Evolutionary conservation across 257 asterid genomes (phyloP), one percentile per base, ranked within the genome.

Genomic region (Thymus quinquecostatus): DNA sequence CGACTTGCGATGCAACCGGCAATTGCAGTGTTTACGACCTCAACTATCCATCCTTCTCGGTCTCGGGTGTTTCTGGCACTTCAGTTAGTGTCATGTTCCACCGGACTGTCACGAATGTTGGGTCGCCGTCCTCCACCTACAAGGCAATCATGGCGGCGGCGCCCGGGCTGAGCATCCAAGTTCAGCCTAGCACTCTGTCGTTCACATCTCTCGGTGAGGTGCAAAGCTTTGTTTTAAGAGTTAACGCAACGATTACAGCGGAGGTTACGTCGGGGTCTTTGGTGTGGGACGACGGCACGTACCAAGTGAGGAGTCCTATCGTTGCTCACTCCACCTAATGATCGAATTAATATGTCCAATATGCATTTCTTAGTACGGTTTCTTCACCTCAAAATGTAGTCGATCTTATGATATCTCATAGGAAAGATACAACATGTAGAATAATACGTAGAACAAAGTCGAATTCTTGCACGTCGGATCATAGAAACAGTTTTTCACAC

Each of bases 101-200:
- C 56, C 74, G 95, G 55, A 84, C 80, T 0, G 80, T 87, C 12
- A 89, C 90, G 4, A 89, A 86, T 13, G 91, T 89, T 28, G 93
- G 96, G 8, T 75, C 85, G 1, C 73, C 89, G 0, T 48, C 79
- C 1, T 89, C 96, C 43, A 85, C 83, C 2, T 89, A 85, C 51
- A 74, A 38, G 30, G 88, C 80, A 2, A 50, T 33, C 12, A 66
- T 85, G 56, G 29, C 14, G 8, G 62, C 72, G 1, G 51, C 78
- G 4, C 0, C 61, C 0, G 77, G 74, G 7, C 64, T 86, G 13
- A 64, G 62, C 21, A 57, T 87, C 71, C 40, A 50, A 12, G 89
- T 85, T 12, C 63, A 47, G 1, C 93, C 96, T 0, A 33, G 59
- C 1, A 76, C 60, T 6, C 80, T 89, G 0, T 33, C 85, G 3